These are phyloP conservation scores for Rubia balearica DNA, from an alignment of 305 asterid species.

Conservation along the genomic window DNA sequence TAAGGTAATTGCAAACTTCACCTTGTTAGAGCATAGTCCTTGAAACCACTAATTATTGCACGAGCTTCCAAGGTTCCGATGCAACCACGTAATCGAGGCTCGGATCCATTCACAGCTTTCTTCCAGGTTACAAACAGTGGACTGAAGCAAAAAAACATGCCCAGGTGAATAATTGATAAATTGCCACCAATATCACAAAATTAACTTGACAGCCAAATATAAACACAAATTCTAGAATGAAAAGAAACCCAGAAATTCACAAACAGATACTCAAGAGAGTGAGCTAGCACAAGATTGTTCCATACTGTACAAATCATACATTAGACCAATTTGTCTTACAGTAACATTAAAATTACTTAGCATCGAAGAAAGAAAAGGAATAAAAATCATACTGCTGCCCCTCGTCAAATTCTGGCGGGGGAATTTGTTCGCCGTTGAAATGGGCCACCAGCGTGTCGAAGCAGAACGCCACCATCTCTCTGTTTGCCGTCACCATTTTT, in stretches of 20 bases:
- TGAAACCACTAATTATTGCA: conserved; percentile 64
- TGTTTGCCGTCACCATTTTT: conserved; percentile 87
- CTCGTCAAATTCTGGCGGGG: conserved; percentile 85
- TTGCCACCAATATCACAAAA: not conserved
- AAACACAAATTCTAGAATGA: not conserved
- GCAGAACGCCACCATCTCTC: conserved; percentile 91
- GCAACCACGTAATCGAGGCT: conserved; percentile 95
- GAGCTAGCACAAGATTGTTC: not conserved
- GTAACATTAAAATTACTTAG: not conserved
- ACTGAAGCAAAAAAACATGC: conserved; percentile 39
- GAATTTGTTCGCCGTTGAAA: conserved; percentile 67
- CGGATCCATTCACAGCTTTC: conserved; percentile 81
- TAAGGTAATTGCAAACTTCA: conserved; percentile 17
- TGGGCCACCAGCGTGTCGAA: conserved; percentile 92
- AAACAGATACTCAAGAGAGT: not conserved
- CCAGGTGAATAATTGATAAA: conserved; percentile 2
- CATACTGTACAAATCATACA: not conserved
- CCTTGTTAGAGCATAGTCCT: conserved; percentile 93
- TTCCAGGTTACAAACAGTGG: conserved; percentile 98
- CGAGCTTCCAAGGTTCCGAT: conserved; percentile 94
- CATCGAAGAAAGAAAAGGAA: not conserved
- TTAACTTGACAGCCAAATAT: too few relatives aligned
- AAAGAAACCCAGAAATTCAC: not conserved
- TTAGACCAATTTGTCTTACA: not conserved
- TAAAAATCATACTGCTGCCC: conserved; percentile 68